A percentile compares a stretch with the other conserved stretches of the same genome.
Evolutionary conservation across 2,329 filamentous ascomycete species (phyloP).

Genomic region (Mycosphaerella arachidis): DNA sequence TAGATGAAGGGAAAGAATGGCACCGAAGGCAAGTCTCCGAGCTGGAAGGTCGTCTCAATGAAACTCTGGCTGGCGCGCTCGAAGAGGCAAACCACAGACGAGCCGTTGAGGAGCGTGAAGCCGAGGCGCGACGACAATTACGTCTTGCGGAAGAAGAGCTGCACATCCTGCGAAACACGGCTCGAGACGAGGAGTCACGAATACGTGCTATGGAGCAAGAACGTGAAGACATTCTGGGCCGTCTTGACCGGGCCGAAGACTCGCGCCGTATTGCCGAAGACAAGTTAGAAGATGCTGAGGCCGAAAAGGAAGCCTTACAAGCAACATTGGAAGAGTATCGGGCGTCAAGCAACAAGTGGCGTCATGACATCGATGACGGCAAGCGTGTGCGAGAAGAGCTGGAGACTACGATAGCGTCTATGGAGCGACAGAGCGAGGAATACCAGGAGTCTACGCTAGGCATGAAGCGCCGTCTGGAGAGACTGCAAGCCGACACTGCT

Average conservation of each 20-base stretch:
- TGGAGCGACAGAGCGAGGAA: constrained; percentile 77
- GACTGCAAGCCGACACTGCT: constrained; percentile 82
- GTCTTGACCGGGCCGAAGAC: constrained; percentile 35
- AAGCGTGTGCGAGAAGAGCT: constrained; percentile 66
- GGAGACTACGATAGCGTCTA: constrained; percentile 54
- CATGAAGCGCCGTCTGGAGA: constrained; percentile 78
- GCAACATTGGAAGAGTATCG: constrained; percentile 62
- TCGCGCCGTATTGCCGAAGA: constrained; percentile 27
- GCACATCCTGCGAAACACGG: constrained; percentile 40
- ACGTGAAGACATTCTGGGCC: constrained; percentile 37
- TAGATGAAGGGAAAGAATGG: constrained; percentile 18
- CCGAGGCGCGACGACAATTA: constrained; percentile 41
- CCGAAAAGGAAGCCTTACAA: constrained; percentile 58
- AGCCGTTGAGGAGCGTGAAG: constrained; percentile 42
- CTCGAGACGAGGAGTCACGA: constrained; percentile 40
- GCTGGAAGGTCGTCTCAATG: constrained; percentile 31
- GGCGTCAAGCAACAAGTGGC: constrained; percentile 55
- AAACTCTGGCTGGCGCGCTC: constrained; percentile 34
- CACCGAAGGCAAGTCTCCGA: constrained; percentile 29
- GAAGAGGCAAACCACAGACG: constrained; percentile 41
- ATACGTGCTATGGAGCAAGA: constrained; percentile 42
- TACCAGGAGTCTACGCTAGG: constrained; percentile 56
- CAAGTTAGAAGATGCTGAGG: constrained; percentile 41
- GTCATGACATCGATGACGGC: constrained; percentile 53
- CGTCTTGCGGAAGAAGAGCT: constrained; percentile 49